phyloP scores from a whole-genome alignment of 164 flowering plant species.

The Dillenia turbinata region DNA sequence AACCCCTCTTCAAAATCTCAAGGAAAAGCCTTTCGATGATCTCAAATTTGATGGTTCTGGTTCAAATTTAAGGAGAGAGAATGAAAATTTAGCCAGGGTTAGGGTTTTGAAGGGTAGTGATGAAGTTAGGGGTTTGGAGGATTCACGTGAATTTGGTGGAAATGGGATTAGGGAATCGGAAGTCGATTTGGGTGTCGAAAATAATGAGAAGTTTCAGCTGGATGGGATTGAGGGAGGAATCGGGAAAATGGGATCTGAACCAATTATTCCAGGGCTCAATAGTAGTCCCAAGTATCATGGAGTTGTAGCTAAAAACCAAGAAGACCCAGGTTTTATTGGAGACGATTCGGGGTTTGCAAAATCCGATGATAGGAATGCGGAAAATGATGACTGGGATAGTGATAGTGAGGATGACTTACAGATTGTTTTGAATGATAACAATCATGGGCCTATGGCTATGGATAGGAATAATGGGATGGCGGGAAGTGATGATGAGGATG shows the following conservation, averaged over 20 bases:
- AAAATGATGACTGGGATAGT: slow-evolving; percentile 80
- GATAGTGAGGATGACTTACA: slow-evolving; percentile 97
- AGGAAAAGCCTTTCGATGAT: too few species aligned
- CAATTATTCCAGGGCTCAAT: slow-evolving; percentile 62
- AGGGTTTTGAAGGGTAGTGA: slow-evolving; percentile 14
- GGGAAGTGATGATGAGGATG: slow-evolving; percentile 60
- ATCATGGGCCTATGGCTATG: slow-evolving; percentile 33
- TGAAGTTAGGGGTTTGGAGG: slow-evolving; percentile 25
- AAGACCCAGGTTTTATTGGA: background rate
- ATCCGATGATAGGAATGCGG: slow-evolving; percentile 15
- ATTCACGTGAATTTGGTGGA: background rate
- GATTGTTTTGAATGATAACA: slow-evolving; percentile 78
- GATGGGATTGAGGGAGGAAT: slow-evolving; percentile 24
- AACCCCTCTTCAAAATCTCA: slow-evolving; percentile 7
- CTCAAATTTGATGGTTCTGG: too few species aligned
- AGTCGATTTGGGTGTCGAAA: slow-evolving; percentile 14
- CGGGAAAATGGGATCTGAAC: slow-evolving; percentile 27
- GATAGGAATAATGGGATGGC: slow-evolving; percentile 39
- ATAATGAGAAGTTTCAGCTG: slow-evolving; percentile 13
- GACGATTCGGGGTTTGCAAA: slow-evolving; percentile 5
- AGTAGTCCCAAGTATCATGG: slow-evolving; percentile 15
- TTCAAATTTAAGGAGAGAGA: too few species aligned
- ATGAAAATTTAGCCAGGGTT: slow-evolving; percentile 6
- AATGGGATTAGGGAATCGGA: slow-evolving; percentile 8
- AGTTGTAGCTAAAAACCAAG: background rate